Evolutionary conservation across 768 basidiomycete species (phyloP), one percentile per base, ranked within the genome.

Genomic region (Gymnopilus dilepis): DNA sequence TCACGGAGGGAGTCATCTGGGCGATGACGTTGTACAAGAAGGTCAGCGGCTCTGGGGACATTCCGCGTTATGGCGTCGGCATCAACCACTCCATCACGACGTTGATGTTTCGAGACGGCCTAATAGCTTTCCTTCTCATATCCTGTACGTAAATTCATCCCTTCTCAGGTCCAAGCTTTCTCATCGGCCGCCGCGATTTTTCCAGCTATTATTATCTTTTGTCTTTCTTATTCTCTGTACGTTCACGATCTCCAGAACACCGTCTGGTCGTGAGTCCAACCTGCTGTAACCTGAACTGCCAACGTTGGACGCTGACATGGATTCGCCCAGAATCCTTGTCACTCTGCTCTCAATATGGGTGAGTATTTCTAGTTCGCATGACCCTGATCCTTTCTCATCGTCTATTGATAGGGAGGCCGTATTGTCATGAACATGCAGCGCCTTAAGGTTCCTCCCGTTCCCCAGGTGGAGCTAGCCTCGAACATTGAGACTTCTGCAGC

Each of bases 361-460:
- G 34, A 54, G 52, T 15, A 38, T 54, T 24, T 54, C 9, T 4
- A 7, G 17, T 40, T 8, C 24, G 6, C 34, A 19, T 28, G 4
- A 33, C 41, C 26, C 13, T 17, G 4, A 15, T 51, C 5, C 22
- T 38, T 15, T 58, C 52, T 51, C 21, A 54, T 40, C 22, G 12
- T 12, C 24, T 26, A 19, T 28, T 28, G 21, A 43, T 19, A 64
- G 62, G 62, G 62, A 28, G 55, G 62, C 30, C 51, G 62, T 40
- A 56, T 60, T 19, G 56, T 64, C 22, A 64, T 64, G 58, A 64
- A 64, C 21, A 64, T 60, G 58, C 62, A 56, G 37, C 53, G 55
- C 37, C 30, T 64, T n/a, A 64, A 64, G 33, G 34, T 64, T n/a
- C 40, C 58, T 24, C 47, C 28, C 28, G 37, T 38, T 37, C 43